Conservation (phyloP, 495 filamentous ascomycete genomes). For the Penicillium roqueforti region DNA sequence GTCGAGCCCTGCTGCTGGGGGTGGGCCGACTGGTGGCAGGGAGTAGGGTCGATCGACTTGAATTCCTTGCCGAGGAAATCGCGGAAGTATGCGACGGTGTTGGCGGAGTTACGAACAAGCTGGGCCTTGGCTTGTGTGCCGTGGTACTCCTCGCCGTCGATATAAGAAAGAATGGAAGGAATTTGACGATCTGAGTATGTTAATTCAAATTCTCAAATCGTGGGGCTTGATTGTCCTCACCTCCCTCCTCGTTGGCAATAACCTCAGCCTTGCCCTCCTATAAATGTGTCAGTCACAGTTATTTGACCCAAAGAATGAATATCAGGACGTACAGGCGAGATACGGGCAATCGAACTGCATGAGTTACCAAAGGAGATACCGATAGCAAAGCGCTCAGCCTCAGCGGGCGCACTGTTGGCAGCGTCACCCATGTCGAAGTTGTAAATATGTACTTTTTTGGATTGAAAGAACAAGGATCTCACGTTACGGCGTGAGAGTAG, state of each 20-base stretch:
- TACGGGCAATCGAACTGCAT: constrained; percentile 92
- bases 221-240: constrained; percentile 44
- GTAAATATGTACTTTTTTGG: constrained; percentile 10
- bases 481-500: constrained; percentile 19
- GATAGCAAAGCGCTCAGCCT: constrained; percentile 69
- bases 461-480: constrained; percentile 11
- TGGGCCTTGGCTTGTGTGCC: constrained; percentile 92
- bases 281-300: constrained; percentile 16
- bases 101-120: constrained; percentile 83
- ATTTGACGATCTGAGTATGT: constrained; percentile 80
- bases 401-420: constrained; percentile 38
- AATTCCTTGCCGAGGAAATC: constrained; percentile 94
- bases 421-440: constrained; percentile 53
- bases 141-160: constrained; percentile 93
- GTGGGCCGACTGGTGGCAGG: constrained; percentile 90
- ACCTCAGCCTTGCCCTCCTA: constrained; percentile 93
- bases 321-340: constrained; percentile 53
- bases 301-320: neutral
- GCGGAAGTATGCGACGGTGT: constrained; percentile 93
- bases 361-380: constrained; percentile 98
- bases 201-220: constrained; percentile 9
- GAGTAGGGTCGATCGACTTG: constrained; percentile 92
- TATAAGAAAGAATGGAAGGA: constrained; percentile 88
- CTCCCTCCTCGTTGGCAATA: constrained; percentile 98
- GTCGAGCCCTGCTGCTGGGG: constrained; percentile 69